Conservation (phyloP, 176 grass and related monocot species). For the Urochloa ruziziensis region DNA sequence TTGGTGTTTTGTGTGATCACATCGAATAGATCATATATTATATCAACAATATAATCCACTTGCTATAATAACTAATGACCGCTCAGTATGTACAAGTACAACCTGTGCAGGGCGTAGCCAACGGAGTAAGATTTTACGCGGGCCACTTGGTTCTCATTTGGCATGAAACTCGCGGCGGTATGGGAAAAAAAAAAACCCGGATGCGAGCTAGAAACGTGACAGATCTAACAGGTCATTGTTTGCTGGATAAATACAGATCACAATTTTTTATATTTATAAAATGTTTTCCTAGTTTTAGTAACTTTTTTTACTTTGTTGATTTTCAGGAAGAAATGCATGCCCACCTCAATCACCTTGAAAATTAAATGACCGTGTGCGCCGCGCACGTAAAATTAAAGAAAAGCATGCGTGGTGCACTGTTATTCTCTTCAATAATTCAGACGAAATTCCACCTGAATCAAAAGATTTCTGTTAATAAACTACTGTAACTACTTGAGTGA, state of each 20-base stretch:
- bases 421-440: background rate
- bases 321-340: background rate
- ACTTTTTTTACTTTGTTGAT: background rate
- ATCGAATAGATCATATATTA: background rate
- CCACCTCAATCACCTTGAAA: background rate
- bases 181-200: background rate
- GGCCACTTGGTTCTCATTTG: background rate
- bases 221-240: background rate
- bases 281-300: background rate
- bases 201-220: background rate
- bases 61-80: background rate
- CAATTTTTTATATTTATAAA: background rate
- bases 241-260: background rate
- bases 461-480: background rate
- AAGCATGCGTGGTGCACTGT: background rate
- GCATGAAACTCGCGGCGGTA: background rate
- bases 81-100: background rate
- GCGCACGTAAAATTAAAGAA: background rate
- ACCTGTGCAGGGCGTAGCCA: background rate
- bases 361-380: background rate
- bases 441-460: background rate
- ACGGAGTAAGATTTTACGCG: too few species aligned
- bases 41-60: background rate
- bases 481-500: background rate
- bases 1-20: background rate